Evolutionary conservation across 2,329 filamentous ascomycete genomes (phyloP), one percentile per base, ranked within the genome.

Genomic region (Aspergillus oerlinghausenensis): DNA sequence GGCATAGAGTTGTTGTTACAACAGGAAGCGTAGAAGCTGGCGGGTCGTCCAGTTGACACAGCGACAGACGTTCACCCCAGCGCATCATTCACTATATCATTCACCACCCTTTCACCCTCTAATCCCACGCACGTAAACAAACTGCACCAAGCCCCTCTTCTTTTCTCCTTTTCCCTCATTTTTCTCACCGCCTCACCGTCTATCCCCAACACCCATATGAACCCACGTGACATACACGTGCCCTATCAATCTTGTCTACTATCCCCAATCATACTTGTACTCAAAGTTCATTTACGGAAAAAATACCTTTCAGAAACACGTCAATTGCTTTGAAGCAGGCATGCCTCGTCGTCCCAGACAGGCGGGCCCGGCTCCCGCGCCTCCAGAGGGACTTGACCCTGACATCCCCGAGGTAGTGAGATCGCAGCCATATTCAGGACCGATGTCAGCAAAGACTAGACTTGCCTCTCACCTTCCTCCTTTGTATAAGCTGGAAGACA

Each of bases 401-500:
- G 61, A 62, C 4, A 57, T 63, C 32, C 68, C 68, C 2, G 68
- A 71, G 48, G 26, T 67, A 2, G 40, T 62, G 8, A 58, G 60
- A 29, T 63, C 61, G 1, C 51, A 50, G 21, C 60, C 57, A 2
- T 59, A 63, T 14, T 56, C 50, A 0, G 61, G 61, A 14, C 25
- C 23, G 8, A 62, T 45, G 35, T 45, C 38, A 1, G 8, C 52
- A 1, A 55, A 54, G 9, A 57, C 63, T 0, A 56, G 64, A 29
- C 51, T 70, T 4, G 67, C 61, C 6, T 43, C 54, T 29, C 26
- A 59, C 17, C 57, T 68, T 9, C 67, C 70, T 0, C 70, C 69
- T 3, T 52, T 72, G 55, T 47, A 64, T 52, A 61, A 54, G 7
- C 58, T 72, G 26, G 55, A 60, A 23, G 68, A 72, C 6, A 72